Evolutionary conservation across 176 grass and related monocot genomes (phyloP), one percentile per base, ranked within the genome.

Genomic region (Ampelocalamus luodianensis): DNA sequence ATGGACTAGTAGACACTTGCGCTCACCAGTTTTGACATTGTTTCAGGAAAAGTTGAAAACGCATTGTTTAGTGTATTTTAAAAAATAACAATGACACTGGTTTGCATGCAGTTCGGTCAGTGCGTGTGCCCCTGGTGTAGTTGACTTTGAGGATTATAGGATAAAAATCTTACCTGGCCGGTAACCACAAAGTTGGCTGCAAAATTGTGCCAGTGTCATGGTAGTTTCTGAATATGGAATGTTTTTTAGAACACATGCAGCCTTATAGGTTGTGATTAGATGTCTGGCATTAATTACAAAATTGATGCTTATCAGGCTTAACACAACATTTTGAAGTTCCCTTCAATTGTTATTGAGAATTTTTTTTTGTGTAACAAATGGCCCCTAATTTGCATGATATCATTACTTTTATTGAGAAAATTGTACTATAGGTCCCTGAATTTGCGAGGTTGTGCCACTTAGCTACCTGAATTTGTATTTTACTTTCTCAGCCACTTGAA

Each of bases 141-240:
- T 48, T 82, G 42, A 27, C 5, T 82, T 87, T 29, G 65, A 46
- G 32, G 22, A 45, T 34, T 40, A 54, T 42, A 39, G 14, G 56
- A 54, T 83, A 63, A 39, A 69, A 72, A 63, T 10, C n/a, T 82
- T 77, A 65, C 34, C 67, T 55, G 61, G 9, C 18, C 15, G 22
- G 45, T 8, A 49, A 40, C 16, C 54, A 67, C 7, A 60, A 18
- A 58, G n/a, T 64, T 87, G 24, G 48, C 56, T 77, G 44, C 42
- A 48, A 68, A 77, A 5, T 61, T 68, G 10, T 82, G 69, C 29
- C 58, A 48, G 18, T 81, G 62, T 72, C 63, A 76, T 87, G 26
- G 14, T 1, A 1, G 18, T 77, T 84, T 79, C 38, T 85, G 50
- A n/a, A 74, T 11, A 39, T 79, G 42, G 67, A 88, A 65, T 79